phyloP scores from a whole-genome alignment of 306 rosid species.

The Rosa persica region DNA sequence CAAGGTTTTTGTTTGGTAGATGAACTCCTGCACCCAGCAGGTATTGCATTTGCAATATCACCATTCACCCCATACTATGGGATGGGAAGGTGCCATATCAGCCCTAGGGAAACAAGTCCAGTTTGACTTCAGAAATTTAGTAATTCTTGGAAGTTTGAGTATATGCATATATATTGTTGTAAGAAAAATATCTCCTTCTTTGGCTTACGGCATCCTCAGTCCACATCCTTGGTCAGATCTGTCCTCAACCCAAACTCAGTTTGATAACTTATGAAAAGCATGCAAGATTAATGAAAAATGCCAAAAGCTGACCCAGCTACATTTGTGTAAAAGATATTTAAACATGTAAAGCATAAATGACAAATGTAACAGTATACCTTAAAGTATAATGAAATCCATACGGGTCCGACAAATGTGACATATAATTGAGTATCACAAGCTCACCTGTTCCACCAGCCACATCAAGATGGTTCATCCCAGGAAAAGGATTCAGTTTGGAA shows the following conservation, averaged over 20 bases:
- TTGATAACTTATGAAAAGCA: not conserved
- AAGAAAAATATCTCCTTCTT: not conserved
- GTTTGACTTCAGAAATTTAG: not conserved
- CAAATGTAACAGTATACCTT: not conserved
- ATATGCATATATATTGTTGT: not conserved
- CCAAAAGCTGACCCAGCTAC: not conserved
- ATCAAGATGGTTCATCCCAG: constrained; percentile 96
- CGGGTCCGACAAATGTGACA: constrained; percentile 11
- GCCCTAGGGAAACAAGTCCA: not conserved
- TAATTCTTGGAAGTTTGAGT: not conserved
- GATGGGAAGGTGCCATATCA: too few relatives aligned
- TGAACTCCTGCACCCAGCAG: not conserved
- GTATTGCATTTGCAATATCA: not conserved
- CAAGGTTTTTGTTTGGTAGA: not conserved
- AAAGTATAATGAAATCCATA: not conserved
- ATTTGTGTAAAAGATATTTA: too few relatives aligned
- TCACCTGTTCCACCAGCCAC: constrained; percentile 98
- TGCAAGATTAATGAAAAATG: not conserved
- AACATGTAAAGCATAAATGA: not conserved
- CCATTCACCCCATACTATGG: not conserved
- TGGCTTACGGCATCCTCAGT: not conserved
- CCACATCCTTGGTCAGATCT: not conserved
- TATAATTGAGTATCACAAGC: constrained; percentile 15
- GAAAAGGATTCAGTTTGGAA: constrained; percentile 85
- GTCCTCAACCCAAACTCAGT: not conserved